Conservation (phyloP, 1,284 basidiomycete species). For the Mycosarcoma mackinlayi region DNA sequence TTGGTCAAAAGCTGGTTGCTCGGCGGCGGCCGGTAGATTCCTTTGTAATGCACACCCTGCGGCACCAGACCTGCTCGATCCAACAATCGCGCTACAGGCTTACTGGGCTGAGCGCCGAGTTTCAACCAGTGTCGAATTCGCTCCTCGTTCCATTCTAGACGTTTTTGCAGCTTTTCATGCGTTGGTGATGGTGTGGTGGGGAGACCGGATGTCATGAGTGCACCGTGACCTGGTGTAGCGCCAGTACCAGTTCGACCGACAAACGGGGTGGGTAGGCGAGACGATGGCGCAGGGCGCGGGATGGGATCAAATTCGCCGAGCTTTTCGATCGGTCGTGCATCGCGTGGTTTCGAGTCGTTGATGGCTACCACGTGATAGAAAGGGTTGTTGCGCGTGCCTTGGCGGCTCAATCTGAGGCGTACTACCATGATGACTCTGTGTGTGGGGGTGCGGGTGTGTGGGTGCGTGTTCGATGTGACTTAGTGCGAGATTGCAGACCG, state of each 20-base stretch:
- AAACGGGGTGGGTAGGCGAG: conserved; percentile 19
- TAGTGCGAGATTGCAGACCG: no score
- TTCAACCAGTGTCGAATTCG: conserved; percentile 90
- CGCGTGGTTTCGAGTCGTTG: conserved; percentile 78
- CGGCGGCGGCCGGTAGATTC: conserved; percentile 51
- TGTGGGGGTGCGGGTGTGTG: neutral
- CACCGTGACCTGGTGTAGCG: conserved; percentile 38
- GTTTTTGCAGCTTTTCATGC: conserved; percentile 72
- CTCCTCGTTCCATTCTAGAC: conserved; percentile 87
- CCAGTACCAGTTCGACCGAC: conserved; percentile 1
- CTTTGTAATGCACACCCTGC: conserved; percentile 56
- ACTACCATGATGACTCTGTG: conserved; percentile 77
- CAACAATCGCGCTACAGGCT: conserved; percentile 80
- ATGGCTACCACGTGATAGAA: conserved; percentile 90
- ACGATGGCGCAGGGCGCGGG: conserved; percentile 57
- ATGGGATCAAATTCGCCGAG: conserved; percentile 87
- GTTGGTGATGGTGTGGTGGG: neutral
- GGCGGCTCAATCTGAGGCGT: conserved; percentile 84
- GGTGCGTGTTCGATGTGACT: no score
- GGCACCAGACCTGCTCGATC: conserved; percentile 71
- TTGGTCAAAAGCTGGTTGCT: neutral
- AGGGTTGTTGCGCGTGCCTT: conserved; percentile 81
- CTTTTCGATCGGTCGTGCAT: conserved; percentile 90
- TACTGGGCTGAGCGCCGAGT: conserved; percentile 84
- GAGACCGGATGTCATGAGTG: conserved; percentile 56